phyloP scores from a whole-genome alignment of 129 eudicot genomes.

The carrot (Daucus carota) region DNA sequence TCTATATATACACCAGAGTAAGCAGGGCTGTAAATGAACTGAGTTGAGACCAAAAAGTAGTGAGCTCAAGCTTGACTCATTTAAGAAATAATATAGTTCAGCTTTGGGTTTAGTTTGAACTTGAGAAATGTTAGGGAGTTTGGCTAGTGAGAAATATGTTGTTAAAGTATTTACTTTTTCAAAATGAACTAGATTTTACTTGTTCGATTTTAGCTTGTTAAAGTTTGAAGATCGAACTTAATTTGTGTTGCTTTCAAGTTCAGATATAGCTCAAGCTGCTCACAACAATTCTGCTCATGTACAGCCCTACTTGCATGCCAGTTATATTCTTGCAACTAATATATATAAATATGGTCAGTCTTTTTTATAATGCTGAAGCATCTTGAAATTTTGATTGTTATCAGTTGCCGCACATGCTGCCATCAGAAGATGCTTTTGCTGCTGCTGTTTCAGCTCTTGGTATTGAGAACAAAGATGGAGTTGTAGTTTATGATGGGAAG shows the following conservation, averaged over 20 bases:
- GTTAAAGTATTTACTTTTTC: too few species aligned
- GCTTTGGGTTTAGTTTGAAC: neutral
- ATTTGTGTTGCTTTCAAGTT: neutral
- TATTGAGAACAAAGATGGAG: conserved; percentile 82
- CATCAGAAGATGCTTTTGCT: conserved; percentile 92
- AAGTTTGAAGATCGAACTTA: neutral
- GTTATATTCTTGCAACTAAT: neutral
- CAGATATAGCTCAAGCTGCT: neutral
- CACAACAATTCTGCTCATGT: neutral
- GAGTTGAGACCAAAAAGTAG: neutral
- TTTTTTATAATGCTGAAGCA: neutral
- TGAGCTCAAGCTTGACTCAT: neutral
- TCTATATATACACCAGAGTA: neutral
- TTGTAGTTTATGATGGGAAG: conserved; percentile 97
- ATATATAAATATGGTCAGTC: neutral
- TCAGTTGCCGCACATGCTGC: conserved; percentile 97
- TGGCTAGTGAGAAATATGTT: too few species aligned
- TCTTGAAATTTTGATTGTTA: neutral
- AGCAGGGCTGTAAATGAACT: neutral
- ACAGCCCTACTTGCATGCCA: neutral
- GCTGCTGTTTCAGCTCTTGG: conserved; percentile 99
- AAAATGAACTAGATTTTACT: too few species aligned
- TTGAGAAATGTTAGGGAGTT: neutral
- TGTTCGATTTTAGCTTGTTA: neutral
- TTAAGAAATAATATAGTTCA: neutral